A percentile compares a stretch with the other conserved stretches of the same genome.
phyloP scores from a whole-genome alignment of 179 eudicot genomes.

The Sideroxylon spinosum region DNA sequence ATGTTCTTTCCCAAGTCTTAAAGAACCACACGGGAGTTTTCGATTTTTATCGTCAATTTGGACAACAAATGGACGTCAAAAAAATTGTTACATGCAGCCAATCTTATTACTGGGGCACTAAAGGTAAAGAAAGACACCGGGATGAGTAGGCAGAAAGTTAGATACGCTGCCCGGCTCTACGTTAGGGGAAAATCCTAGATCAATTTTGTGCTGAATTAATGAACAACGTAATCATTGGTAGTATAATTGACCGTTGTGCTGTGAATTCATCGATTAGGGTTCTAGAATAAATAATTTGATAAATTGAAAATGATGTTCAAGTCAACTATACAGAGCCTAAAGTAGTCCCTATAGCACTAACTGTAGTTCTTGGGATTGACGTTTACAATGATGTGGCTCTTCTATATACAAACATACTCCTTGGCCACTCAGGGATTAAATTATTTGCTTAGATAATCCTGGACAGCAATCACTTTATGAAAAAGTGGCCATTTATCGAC shows the following conservation, averaged over 20 bases:
- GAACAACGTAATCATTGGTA: slow-evolving; percentile 67
- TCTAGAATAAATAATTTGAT: slow-evolving; percentile 54
- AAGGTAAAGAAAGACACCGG: slow-evolving; percentile 46
- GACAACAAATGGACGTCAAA: too few relatives aligned
- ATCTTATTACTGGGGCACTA: too few relatives aligned
- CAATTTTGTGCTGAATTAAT: slow-evolving; percentile 77
- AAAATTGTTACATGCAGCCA: too few relatives aligned
- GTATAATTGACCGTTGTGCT: slow-evolving; percentile 44
- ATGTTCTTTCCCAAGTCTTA: slow-evolving; percentile 61
- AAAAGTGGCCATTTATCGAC: slow-evolving; percentile 70
- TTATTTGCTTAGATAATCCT: slow-evolving; percentile 44
- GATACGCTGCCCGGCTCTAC: slow-evolving; percentile 76
- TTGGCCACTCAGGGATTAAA: slow-evolving; percentile 28
- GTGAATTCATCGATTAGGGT: slow-evolving; percentile 49
- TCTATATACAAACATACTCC: slow-evolving; percentile 41
- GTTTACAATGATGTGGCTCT: slow-evolving; percentile 40
- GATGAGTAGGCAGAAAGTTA: slow-evolving; percentile 81
- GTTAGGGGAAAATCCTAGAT: slow-evolving; percentile 87
- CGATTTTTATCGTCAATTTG: too few relatives aligned
- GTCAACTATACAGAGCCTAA: slow-evolving; percentile 18
- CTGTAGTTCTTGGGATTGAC: slow-evolving; percentile 25
- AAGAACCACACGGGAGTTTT: too few relatives aligned
- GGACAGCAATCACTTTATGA: slow-evolving; percentile 64
- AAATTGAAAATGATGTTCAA: slow-evolving; percentile 20
- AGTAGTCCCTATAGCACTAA: not conserved